Evolutionary conservation across 306 rosid species (phyloP).

Genomic region (Vigna trinervia): DNA sequence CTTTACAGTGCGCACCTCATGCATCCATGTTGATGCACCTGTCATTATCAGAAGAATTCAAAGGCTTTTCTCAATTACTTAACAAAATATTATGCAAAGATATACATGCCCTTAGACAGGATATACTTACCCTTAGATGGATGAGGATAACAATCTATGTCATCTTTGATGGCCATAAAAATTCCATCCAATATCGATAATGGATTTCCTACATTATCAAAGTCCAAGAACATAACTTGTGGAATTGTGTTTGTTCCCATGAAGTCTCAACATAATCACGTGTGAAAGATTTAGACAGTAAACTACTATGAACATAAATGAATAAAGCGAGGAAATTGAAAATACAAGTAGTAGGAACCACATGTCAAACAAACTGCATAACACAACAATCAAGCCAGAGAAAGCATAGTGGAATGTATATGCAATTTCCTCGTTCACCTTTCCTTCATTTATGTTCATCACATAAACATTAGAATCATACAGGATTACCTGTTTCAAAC

Average conservation of each 20-base stretch:
- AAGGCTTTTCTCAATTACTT: conserved; percentile 14
- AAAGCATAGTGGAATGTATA: too few species aligned
- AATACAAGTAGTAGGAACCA: too few species aligned
- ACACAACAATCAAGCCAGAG: too few species aligned
- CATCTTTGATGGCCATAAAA: conserved; percentile 96
- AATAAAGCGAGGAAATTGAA: too few species aligned
- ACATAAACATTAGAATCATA: conserved; percentile 33
- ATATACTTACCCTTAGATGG: conserved; percentile 76
- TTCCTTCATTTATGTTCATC: too few species aligned
- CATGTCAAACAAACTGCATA: too few species aligned
- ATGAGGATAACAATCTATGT: conserved; percentile 87
- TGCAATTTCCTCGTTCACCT: too few species aligned
- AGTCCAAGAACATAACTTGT: conserved; percentile 31
- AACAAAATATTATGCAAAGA: conserved; percentile 33
- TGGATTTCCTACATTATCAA: conserved; percentile 68
- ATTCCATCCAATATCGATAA: conserved; percentile 93
- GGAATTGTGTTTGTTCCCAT: conserved; percentile 17
- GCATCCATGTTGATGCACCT: conserved; percentile 96
- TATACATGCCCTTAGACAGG: conserved; percentile 73
- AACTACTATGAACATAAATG: background rate
- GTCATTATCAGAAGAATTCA: conserved; percentile 43
- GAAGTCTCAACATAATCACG: conserved; percentile 29
- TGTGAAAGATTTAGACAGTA: conserved; percentile 17
- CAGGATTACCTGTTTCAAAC: conserved; percentile 79
- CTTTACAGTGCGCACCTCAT: conserved; percentile 77